Evolutionary conservation across 1,284 basidiomycete species (phyloP).

Genomic region (Hemileccinum hortonii): DNA sequence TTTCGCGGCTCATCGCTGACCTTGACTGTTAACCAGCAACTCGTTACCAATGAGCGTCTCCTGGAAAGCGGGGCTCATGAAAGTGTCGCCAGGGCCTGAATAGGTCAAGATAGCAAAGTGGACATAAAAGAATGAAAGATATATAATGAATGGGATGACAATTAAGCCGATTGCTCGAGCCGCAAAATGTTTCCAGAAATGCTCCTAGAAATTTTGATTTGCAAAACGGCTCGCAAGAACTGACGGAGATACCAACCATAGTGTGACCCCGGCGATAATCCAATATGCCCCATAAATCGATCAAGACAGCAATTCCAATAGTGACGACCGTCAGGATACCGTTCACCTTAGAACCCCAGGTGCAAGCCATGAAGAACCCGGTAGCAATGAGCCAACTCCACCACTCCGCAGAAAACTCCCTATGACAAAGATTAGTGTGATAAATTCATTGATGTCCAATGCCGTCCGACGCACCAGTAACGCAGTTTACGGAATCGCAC

Average conservation of each 20-base stretch:
- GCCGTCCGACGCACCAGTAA: slow-evolving; percentile 63
- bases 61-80: slow-evolving; percentile 99
- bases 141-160: slow-evolving; percentile 83
- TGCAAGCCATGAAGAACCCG: slow-evolving; percentile 91
- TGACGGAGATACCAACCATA: slow-evolving; percentile 60
- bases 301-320: slow-evolving; percentile 87
- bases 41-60: slow-evolving; percentile 94
- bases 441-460: neutral
- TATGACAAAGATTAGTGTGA: slow-evolving; percentile 28
- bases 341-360: slow-evolving; percentile 98
- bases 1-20: slow-evolving; percentile 41
- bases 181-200: slow-evolving; percentile 87
- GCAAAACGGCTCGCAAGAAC: neutral
- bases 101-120: slow-evolving; percentile 91
- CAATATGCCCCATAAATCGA: slow-evolving; percentile 94
- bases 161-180: slow-evolving; percentile 90
- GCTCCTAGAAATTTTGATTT: slow-evolving; percentile 54
- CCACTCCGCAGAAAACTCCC: slow-evolving; percentile 87
- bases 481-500: slow-evolving; percentile 94
- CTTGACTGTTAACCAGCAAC: slow-evolving; percentile 85
- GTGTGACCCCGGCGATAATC: slow-evolving; percentile 82
- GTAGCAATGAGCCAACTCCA: slow-evolving; percentile 94
- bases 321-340: slow-evolving; percentile 90
- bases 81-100: slow-evolving; percentile 91
- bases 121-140: slow-evolving; percentile 95